phyloP scores from a whole-genome alignment of 202 grass and related monocot species.

The Alloteropsis angusta region DNA sequence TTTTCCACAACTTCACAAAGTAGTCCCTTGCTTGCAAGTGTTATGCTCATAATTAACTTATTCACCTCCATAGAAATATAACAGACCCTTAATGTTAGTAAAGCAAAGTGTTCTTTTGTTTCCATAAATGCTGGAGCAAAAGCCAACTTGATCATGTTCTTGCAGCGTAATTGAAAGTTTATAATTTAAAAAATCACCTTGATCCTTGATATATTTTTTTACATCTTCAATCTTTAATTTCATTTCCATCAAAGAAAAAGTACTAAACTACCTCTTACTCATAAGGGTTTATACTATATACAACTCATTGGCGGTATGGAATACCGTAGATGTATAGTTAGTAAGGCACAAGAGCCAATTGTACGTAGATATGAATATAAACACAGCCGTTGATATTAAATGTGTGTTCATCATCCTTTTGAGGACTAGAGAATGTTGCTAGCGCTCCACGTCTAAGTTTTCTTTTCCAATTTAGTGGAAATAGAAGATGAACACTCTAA shows the following conservation, averaged over 20 bases:
- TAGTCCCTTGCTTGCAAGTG: background rate
- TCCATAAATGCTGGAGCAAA: conserved; percentile 30
- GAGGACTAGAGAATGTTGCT: background rate
- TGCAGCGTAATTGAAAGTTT: too few relatives aligned
- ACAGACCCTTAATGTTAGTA: background rate
- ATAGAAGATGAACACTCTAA: too few relatives aligned
- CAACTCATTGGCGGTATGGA: too few relatives aligned
- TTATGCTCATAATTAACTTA: background rate
- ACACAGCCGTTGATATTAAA: background rate
- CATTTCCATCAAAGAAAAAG: too few relatives aligned
- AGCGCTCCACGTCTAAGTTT: background rate
- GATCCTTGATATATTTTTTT: too few relatives aligned
- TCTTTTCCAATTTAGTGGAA: background rate
- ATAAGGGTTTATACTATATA: too few relatives aligned
- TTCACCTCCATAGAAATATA: background rate
- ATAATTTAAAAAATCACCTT: too few relatives aligned
- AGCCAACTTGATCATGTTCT: conserved; percentile 19
- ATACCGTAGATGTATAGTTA: too few relatives aligned
- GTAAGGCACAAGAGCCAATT: background rate
- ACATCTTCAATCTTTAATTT: too few relatives aligned
- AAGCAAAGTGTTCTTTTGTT: conserved; percentile 15
- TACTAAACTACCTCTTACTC: too few relatives aligned
- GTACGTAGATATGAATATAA: background rate
- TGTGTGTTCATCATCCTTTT: background rate
- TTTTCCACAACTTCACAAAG: conserved; percentile 1